These are phyloP conservation scores for Fusarium coicis DNA, from an alignment of 2,329 filamentous ascomycete species.

Conservation along the genomic window DNA sequence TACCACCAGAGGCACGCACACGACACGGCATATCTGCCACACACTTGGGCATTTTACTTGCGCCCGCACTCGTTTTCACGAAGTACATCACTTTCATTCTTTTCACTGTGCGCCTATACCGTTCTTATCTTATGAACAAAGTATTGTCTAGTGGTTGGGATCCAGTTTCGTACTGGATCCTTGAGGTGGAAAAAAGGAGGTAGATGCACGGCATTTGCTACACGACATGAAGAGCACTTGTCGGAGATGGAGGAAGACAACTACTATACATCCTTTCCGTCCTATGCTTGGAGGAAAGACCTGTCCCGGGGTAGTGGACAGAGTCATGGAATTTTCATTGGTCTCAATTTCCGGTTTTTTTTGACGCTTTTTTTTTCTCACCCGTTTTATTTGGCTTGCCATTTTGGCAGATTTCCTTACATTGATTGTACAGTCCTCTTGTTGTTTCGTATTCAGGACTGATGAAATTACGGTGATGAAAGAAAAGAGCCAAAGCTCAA, in stretches of 20 bases:
- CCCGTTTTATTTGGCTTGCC: constrained; percentile 28
- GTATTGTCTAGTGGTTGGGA: constrained; percentile 45
- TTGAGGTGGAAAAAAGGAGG: constrained; percentile 29
- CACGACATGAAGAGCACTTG: constrained; percentile 44
- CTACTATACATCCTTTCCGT: constrained; percentile 26
- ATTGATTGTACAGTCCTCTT: constrained; percentile 39
- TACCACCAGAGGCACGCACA: constrained; percentile 1
- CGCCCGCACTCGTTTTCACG: constrained; percentile 33
- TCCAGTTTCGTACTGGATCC: constrained; percentile 12
- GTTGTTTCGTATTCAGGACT: constrained; percentile 39
- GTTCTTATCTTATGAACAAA: constrained; percentile 37
- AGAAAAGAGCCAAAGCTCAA: constrained; percentile 30
- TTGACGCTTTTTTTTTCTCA: neutral
- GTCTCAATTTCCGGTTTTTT: constrained; percentile 13
- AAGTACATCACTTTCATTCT: constrained; percentile 33
- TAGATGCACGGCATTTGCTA: constrained; percentile 42
- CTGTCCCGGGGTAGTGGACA: constrained; percentile 12
- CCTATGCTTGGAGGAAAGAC: constrained; percentile 41
- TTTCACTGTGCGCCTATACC: constrained; percentile 27
- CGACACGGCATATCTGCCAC: constrained; percentile 34
- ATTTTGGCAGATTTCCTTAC: constrained; percentile 26
- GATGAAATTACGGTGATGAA: constrained; percentile 46
- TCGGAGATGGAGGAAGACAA: constrained; percentile 26
- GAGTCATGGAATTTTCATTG: constrained; percentile 25
- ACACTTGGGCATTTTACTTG: constrained; percentile 33